Base-by-base conservation (phyloP, 164 flowering plant species). In the Sextonia rubra region DNA sequence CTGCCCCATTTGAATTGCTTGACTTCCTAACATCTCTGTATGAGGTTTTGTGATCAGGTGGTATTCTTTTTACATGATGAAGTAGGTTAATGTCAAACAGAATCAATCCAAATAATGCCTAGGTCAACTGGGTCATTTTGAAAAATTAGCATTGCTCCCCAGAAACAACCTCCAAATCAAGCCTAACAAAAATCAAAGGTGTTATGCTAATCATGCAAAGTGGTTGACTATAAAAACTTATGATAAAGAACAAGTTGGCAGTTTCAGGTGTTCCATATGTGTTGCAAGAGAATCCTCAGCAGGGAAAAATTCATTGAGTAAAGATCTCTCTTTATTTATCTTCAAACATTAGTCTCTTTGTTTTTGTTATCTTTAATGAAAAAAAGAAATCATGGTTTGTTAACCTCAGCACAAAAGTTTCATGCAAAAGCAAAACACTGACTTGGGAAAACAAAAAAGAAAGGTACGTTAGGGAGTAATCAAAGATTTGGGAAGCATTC, bases 71-170 rank as follows among this genome's bases (percentile, higher is more conserved):
- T 4, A 12, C 22, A 62, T 23, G 24, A 23, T 14, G 61, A 58
- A 7, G 9, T 58, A 58, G 61, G 61, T 58, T 58, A n/a, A 61
- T 25, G 64, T 61, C 27, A 64, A 64, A 6, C 49, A 25, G 12
- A 52, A 25, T 27, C 60, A 69, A 69, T 27, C 22, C 25, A 47
- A 47, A 47, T 56, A 58, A 58, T 70, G 63, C 22, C 61, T n/a
- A 11, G 23, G 60, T 52, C 24, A 68, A 12, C 18, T 29, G 69
- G 69, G 69, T 66, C 44, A 48, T 6, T 9, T 23, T 9, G 69
- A 52, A 52, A 52, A 52, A 52, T 12, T 52, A 52, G n/a, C n/a
- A 52, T 20, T 20, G 17, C 2, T 1, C n/a, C 20, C 58, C 44
- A 37, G 6, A 52, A 52, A 20, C 58, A 52, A 52, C 17, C 17